Evolutionary conservation across 2,329 filamentous ascomycete genomes (phyloP).

Genomic region (Ascochyta rabiei): DNA sequence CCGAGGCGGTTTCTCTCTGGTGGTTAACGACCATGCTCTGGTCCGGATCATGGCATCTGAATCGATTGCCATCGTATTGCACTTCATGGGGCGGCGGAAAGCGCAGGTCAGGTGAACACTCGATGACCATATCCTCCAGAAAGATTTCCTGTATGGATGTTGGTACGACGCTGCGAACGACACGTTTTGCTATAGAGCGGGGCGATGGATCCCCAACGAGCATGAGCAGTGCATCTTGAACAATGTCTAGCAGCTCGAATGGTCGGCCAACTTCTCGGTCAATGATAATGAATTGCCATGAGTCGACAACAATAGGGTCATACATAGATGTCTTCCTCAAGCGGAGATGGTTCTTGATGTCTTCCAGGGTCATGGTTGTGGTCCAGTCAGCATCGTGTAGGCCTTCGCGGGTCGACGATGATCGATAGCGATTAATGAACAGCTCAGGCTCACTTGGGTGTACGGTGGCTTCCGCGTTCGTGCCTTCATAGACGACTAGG

Average conservation of each 20-base stretch:
- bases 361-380: conserved; percentile 29
- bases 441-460: conserved; percentile 33
- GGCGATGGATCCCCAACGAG: conserved; percentile 31
- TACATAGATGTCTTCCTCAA: conserved; percentile 33
- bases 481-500: conserved; percentile 38
- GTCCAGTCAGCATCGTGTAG: conserved; percentile 22
- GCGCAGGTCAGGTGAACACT: conserved; percentile 20
- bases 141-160: conserved; percentile 30
- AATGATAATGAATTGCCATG: conserved; percentile 43
- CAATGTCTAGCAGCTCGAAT: conserved; percentile 35
- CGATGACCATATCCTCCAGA: conserved; percentile 27
- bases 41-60: conserved; percentile 28
- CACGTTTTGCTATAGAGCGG: conserved; percentile 27
- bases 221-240: conserved; percentile 35
- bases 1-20: conserved; percentile 10
- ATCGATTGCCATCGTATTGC: conserved; percentile 36
- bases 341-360: conserved; percentile 36
- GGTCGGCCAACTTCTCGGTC: conserved; percentile 33
- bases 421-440: conserved; percentile 31
- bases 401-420: conserved; percentile 19
- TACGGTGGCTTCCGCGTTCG: conserved; percentile 31
- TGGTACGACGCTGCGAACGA: conserved; percentile 34
- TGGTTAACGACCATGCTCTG: conserved; percentile 9
- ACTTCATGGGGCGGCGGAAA: conserved; percentile 29
- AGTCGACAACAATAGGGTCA: conserved; percentile 39